Evolutionary conservation across 768 basidiomycete genomes (phyloP), one percentile per base, ranked within the genome.

Genomic region (Cantharellus cinnabarinus): DNA sequence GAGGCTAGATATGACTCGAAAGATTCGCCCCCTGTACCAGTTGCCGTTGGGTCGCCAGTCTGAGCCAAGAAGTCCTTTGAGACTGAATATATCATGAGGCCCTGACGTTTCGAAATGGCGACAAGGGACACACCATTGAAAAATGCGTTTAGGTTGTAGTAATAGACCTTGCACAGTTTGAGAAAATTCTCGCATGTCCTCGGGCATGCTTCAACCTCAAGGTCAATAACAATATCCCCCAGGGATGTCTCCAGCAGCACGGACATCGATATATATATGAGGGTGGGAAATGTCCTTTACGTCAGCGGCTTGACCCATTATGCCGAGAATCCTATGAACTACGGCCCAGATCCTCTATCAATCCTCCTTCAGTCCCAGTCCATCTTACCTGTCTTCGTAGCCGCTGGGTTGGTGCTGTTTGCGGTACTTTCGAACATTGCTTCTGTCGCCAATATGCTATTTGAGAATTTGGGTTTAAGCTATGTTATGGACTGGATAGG

Each of bases 61-160:
- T 98, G 95, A 5, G 93, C 93, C 57, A 99, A 77, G 64, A 99
- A 99, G 68, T 97, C 90, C 71, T 94, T 95, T 42, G 91, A 91
- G 4, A 99, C 91, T 95, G 62, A 62, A 62, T 44, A 35, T 7
- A 35, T 14, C 10, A 34, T 34, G 56, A 56, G 35, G 48, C 14
- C 50, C n/a, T 42, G 48, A 34, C 2, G 40, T 39, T 34, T 5
- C 40, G 20, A 34, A 58, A 50, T 56, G 37, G 42, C 40, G 41
- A 38, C 10, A 55, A 51, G 51, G 15, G 35, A 72, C 83, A 59
- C 62, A 91, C 91, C 90, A 71, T 99, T 97, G 77, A 98, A 98
- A 74, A 99, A 99, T 0, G 89, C 89, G 68, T 91, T 89, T 62
- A 95, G 72, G 68, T 93, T 94, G 75, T 94, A 98, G 69, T 94